Evolutionary conservation across 345 rosid species (phyloP), one percentile per base, ranked within the genome.

Genomic region (Hibiscus mutabilis): DNA sequence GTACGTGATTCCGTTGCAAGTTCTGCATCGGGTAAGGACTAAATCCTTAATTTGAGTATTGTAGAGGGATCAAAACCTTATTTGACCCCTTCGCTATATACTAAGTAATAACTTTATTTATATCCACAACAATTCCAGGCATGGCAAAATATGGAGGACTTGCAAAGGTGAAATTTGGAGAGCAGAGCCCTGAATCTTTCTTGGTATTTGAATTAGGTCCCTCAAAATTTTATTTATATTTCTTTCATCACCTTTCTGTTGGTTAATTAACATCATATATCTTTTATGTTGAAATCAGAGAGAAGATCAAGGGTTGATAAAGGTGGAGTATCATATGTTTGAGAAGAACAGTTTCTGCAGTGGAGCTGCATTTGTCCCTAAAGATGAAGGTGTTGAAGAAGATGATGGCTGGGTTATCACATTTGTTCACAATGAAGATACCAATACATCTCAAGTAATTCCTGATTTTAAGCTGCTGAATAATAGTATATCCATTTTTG

Each of bases 331-430:
- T 66, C 88, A 83, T 55, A 74, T 19, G 56, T 78, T 83, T 27
- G 82, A 73, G 21, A 72, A 74, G 24, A 83, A 78, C 66, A 58
- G 60, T 3, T 83, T 79, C 69, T 80, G 84, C 79, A 76, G 74
- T 4, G 88, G 87, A 29, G 71, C 83, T n/a, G 74, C 85, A 9
- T 81, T 84, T 49, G 84, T 82, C 29, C 78, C 84, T 19, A 84
- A 78, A 68, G 31, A 12, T 22, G 73, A 67, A 2, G 62, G 75
- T 46, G 0, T 3, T 7, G 83, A 79, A 47, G 86, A 88, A 79
- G 90, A 84, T 37, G 88, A 84, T 67, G 88, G 87, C 21, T 88
- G 84, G 86, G 63, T 84, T 47, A 66, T 84, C 67, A 76, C 84
- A 35, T 86, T 77, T 75, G 84, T 83, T 15, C 88, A 82, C 69